These are phyloP conservation scores for Mycena metata DNA, from an alignment of 768 basidiomycete species.

Conservation along the genomic window DNA sequence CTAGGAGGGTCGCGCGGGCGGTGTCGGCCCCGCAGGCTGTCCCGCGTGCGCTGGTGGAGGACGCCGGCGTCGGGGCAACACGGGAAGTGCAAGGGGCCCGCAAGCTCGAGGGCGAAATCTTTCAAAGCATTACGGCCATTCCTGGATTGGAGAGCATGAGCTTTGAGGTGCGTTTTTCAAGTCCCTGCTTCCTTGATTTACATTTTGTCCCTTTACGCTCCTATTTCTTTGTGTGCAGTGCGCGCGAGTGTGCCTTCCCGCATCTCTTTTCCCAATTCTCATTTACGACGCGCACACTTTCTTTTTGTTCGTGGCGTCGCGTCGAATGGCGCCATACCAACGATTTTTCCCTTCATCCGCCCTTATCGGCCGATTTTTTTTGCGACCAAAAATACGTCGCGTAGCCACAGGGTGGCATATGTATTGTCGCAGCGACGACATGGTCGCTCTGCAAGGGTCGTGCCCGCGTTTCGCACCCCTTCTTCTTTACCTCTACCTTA, in stretches of 20 bases:
- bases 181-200: neutral
- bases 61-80: too few relatives aligned
- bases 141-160: conserved; percentile 33
- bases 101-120: conserved; percentile 28
- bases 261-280: too few relatives aligned
- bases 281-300: too few relatives aligned
- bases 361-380: neutral
- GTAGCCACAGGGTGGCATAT: too few relatives aligned
- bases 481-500: too few relatives aligned
- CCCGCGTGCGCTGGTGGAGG: neutral
- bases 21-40: conserved; percentile 18
- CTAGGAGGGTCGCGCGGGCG: conserved; percentile 28
- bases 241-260: too few relatives aligned
- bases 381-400: too few relatives aligned
- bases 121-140: conserved; percentile 36
- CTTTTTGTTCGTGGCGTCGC: neutral
- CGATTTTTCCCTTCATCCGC: neutral
- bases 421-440: too few relatives aligned
- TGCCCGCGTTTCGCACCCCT: too few relatives aligned
- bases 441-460: too few relatives aligned
- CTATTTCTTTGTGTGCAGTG: too few relatives aligned
- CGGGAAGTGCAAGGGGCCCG: neutral
- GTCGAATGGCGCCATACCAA: conserved; percentile 7
- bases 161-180: conserved; percentile 32
- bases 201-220: neutral